A percentile compares a stretch with the other conserved stretches of the same genome.
Evolutionary conservation across 345 rosid species (phyloP).

Genomic region (Cardamine resedifolia): DNA sequence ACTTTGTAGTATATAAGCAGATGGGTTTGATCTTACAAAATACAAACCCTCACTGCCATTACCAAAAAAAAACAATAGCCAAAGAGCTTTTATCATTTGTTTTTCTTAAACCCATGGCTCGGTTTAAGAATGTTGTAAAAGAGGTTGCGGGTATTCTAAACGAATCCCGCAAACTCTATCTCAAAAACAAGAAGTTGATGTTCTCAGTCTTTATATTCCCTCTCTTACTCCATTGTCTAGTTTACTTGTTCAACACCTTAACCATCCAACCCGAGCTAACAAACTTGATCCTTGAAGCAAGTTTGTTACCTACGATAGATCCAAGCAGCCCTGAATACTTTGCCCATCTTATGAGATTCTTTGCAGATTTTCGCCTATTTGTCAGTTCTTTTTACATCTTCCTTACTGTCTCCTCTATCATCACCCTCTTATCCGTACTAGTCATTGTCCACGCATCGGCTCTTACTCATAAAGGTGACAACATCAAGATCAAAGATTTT

Average conservation of each 20-base stretch:
- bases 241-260: slow-evolving; percentile 34
- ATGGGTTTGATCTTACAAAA: too few species aligned
- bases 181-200: slow-evolving; percentile 49
- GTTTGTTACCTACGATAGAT: slow-evolving; percentile 26
- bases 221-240: slow-evolving; percentile 31
- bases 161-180: slow-evolving; percentile 43
- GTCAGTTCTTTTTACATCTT: slow-evolving; percentile 30
- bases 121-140: not conserved
- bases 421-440: slow-evolving; percentile 33
- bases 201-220: slow-evolving; percentile 36
- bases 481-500: slow-evolving; percentile 33
- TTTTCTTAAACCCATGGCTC: slow-evolving; percentile 6
- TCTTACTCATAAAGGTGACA: slow-evolving; percentile 28
- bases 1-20: too few species aligned
- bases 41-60: too few species aligned
- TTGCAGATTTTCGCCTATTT: slow-evolving; percentile 28
- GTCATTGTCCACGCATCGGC: slow-evolving; percentile 47
- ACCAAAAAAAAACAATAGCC: too few species aligned
- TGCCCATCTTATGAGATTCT: slow-evolving; percentile 30
- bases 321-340: slow-evolving; percentile 35
- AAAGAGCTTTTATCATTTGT: slow-evolving; percentile 5
- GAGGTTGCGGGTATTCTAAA: slow-evolving; percentile 38
- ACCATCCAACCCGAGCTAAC: slow-evolving; percentile 36
- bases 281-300: slow-evolving; percentile 27
- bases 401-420: not conserved